Evolutionary conservation across 1,284 basidiomycete species (phyloP).

Genomic region (Ganoderma meredithae): DNA sequence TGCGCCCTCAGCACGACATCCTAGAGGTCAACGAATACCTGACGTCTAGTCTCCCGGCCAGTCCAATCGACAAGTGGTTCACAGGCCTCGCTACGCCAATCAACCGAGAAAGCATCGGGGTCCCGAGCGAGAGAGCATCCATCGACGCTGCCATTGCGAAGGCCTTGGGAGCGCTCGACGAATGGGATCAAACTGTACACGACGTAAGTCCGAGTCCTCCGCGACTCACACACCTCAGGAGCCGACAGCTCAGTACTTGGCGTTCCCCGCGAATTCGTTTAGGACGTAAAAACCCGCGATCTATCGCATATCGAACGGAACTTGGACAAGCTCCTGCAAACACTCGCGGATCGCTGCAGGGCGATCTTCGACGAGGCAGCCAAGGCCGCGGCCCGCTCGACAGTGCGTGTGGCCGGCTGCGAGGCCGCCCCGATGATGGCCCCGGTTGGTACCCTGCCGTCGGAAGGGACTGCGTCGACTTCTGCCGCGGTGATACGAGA

Average conservation of each 20-base stretch:
- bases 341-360: slow-evolving; percentile 67
- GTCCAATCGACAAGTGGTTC: slow-evolving; percentile 82
- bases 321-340: slow-evolving; percentile 68
- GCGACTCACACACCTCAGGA: background rate
- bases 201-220: slow-evolving; percentile 19
- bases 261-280: slow-evolving; percentile 13
- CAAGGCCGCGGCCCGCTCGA: slow-evolving; percentile 67
- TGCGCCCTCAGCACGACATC: slow-evolving; percentile 71
- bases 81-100: slow-evolving; percentile 67
- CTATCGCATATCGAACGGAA: slow-evolving; percentile 71
- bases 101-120: slow-evolving; percentile 60
- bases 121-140: slow-evolving; percentile 36
- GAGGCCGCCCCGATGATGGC: slow-evolving; percentile 17
- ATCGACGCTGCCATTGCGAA: slow-evolving; percentile 28
- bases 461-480: slow-evolving; percentile 14
- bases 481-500: slow-evolving; percentile 52
- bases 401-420: slow-evolving; percentile 45
- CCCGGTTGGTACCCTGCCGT: slow-evolving; percentile 15
- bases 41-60: slow-evolving; percentile 70
- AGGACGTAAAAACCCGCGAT: slow-evolving; percentile 59
- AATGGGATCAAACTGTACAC: slow-evolving; percentile 30
- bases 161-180: slow-evolving; percentile 24
- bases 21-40: slow-evolving; percentile 84
- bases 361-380: slow-evolving; percentile 69
- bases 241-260: slow-evolving; percentile 22